phyloP scores from a whole-genome alignment of 1,139 yeast genomes.

The Martiniozyma asiatica region DNA sequence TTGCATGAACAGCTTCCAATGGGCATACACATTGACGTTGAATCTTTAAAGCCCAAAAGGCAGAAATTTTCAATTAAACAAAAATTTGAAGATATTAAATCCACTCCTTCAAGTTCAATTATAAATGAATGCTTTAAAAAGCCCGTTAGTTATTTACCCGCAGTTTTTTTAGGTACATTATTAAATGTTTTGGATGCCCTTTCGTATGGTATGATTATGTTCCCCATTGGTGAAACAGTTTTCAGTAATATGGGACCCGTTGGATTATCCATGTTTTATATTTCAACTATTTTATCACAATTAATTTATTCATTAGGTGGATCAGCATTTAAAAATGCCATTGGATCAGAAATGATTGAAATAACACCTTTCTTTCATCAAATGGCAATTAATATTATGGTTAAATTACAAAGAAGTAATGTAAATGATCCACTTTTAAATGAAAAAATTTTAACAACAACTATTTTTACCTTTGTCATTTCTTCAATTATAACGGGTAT shows the following conservation, averaged over 20 bases:
- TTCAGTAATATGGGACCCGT: constrained; percentile 75
- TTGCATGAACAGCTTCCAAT: too few species aligned
- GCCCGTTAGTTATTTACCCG: constrained; percentile 49
- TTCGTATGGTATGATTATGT: constrained; percentile 94
- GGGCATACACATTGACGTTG: constrained; percentile 7
- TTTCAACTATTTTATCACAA: constrained; percentile 81
- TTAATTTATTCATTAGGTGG: constrained; percentile 83
- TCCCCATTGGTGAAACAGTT: constrained; percentile 73
- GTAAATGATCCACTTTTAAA: constrained; percentile 32
- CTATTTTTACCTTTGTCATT: constrained; percentile 72
- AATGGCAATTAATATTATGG: constrained; percentile 68
- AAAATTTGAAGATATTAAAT: constrained; percentile 5
- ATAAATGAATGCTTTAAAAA: constrained; percentile 21
- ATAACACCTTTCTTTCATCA: constrained; percentile 95
- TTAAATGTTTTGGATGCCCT: constrained; percentile 85
- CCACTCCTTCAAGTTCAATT: constrained; percentile 12
- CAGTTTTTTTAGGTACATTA: constrained; percentile 74
- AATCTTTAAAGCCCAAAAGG: constrained; percentile 2
- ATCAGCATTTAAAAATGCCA: constrained; percentile 76
- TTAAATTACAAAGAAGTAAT: constrained; percentile 30
- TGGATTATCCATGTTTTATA: constrained; percentile 88
- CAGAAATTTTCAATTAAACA: constrained; percentile 1
- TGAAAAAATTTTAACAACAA: constrained; percentile 62
- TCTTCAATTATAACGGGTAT: constrained; percentile 80
- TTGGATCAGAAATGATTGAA: constrained; percentile 97